Conservation (phyloP, 2,329 filamentous ascomycete species). For the Ophiostoma fasciatum region DNA sequence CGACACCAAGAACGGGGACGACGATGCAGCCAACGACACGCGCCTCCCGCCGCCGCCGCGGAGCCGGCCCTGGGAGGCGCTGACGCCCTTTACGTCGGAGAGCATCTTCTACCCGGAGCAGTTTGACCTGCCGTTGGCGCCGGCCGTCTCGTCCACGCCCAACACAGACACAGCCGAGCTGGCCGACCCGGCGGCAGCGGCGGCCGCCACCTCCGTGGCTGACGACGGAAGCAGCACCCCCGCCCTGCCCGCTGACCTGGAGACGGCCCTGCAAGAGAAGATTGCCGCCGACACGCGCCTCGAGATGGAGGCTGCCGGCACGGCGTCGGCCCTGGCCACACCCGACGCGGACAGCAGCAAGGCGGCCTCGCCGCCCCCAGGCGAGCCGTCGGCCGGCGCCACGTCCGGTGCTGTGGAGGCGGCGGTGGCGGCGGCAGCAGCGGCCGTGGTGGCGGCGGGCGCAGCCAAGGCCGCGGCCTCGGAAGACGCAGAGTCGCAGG, state of each 20-base stretch:
- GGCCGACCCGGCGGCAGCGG: background rate
- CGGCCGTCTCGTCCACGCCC: background rate
- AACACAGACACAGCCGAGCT: background rate
- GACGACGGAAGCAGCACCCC: background rate
- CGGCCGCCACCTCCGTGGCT: background rate
- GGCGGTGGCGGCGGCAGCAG: no score
- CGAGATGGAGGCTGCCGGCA: background rate
- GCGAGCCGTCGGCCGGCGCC: no score
- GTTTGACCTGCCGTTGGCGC: constrained; percentile 5
- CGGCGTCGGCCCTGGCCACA: background rate
- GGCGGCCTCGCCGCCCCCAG: no score
- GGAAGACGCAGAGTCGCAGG: no score
- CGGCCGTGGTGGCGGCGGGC: background rate
- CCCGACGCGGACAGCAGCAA: constrained; percentile 4
- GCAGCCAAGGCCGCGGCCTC: background rate
- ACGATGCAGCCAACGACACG: background rate
- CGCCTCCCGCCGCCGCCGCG: background rate
- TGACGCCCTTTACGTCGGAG: constrained; percentile 11
- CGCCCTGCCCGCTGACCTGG: constrained; percentile 2
- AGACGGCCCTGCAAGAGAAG: constrained; percentile 4
- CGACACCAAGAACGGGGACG: background rate
- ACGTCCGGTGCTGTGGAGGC: no score
- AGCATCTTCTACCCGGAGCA: constrained; percentile 10
- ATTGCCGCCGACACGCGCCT: constrained; percentile 7
- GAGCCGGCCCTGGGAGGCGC: constrained; percentile 8